Conservation (phyloP, 257 asterid species). For the Linaria vulgaris region DNA sequence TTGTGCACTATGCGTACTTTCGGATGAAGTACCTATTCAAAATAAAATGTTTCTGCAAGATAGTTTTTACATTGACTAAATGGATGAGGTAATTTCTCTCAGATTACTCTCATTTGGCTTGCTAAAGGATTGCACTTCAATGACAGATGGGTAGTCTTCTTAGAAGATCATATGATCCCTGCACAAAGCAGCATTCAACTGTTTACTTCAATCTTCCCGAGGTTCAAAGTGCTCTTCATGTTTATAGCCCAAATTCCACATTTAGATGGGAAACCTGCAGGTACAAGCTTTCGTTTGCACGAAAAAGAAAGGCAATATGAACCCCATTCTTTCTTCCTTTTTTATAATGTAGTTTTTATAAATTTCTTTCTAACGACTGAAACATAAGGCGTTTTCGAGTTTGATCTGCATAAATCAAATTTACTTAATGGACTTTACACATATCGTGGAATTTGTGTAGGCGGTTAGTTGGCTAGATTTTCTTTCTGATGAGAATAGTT, state of each 20-base stretch:
- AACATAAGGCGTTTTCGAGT: not conserved
- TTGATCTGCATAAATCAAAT: not conserved
- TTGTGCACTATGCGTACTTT: no score
- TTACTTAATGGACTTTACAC: not conserved
- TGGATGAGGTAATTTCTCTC: conserved; percentile 5
- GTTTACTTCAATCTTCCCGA: conserved; percentile 90
- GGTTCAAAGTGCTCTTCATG: conserved; percentile 91
- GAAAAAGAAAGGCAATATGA: no score
- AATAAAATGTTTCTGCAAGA: not conserved
- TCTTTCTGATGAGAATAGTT: not conserved
- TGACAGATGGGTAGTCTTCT: conserved; percentile 54
- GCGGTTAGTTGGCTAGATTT: not conserved
- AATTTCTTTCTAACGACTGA: no score
- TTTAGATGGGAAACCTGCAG: conserved; percentile 83
- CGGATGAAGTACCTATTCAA: not conserved
- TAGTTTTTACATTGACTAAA: not conserved
- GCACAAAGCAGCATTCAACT: conserved; percentile 81
- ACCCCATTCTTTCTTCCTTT: no score
- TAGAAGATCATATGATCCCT: conserved; percentile 80
- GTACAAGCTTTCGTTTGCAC: conserved; percentile 33
- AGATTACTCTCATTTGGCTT: conserved; percentile 23
- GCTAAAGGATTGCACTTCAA: conserved; percentile 29
- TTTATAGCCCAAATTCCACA: conserved; percentile 42
- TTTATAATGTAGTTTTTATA: no score
- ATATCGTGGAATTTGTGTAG: not conserved